Conservation (phyloP, 139 green algal species). For the Nannochloris sp. region DNA sequence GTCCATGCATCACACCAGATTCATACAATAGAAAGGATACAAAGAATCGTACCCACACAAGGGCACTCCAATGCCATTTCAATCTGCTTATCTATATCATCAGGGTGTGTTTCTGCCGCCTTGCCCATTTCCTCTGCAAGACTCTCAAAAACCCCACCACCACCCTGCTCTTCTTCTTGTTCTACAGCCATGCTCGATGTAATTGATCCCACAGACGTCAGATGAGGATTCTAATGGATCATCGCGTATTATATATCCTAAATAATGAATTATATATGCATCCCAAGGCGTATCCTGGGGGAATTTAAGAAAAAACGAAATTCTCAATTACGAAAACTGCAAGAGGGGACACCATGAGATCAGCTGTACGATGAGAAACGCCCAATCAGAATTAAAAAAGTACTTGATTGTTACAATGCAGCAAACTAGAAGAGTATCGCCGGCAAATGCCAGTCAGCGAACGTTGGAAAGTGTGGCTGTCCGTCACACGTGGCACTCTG, state of each 20-base stretch:
- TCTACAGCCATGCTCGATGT: too few relatives aligned
- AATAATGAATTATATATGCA: too few relatives aligned
- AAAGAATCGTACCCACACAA: conserved; percentile 18
- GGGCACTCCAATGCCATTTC: conserved; percentile 24
- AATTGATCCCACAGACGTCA: too few relatives aligned
- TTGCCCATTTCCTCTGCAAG: conserved; percentile 10
- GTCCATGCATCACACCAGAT: too few relatives aligned
- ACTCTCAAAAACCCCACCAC: background rate
- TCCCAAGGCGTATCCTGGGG: too few relatives aligned
- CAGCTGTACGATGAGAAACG: too few relatives aligned
- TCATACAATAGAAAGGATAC: too few relatives aligned
- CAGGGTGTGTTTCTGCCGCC: too few relatives aligned
- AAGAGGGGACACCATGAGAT: too few relatives aligned
- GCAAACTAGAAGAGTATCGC: background rate
- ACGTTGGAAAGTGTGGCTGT: background rate
- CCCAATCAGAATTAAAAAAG: too few relatives aligned
- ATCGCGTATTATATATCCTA: too few relatives aligned
- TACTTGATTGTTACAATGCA: background rate
- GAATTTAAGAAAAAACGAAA: background rate
- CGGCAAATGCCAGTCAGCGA: background rate
- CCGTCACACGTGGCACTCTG: background rate
- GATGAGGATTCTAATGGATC: background rate
- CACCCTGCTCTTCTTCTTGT: too few relatives aligned
- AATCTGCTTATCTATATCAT: conserved; percentile 29
- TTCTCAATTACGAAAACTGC: background rate